Conservation (phyloP, 2,329 filamentous ascomycete genomes). For the Chaetomium sp. region DNA sequence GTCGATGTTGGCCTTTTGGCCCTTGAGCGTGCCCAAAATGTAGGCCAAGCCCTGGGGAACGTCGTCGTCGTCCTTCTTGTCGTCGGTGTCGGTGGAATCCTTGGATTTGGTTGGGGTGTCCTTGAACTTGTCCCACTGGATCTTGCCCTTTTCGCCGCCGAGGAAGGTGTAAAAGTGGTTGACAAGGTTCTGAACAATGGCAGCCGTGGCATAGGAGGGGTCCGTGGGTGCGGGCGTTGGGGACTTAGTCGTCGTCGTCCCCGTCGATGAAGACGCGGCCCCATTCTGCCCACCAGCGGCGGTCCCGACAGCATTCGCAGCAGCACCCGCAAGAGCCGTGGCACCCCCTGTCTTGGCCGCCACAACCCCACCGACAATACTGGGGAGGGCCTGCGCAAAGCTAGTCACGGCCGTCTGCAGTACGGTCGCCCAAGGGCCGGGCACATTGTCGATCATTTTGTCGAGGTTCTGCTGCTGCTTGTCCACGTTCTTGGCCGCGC, state of each 20-base stretch:
- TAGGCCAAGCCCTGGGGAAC: neutral
- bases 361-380: neutral
- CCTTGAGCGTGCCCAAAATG: neutral
- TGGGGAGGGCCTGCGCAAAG: neutral
- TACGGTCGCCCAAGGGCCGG: neutral
- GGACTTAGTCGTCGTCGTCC: neutral
- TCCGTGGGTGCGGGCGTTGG: neutral
- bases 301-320: neutral
- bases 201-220: neutral
- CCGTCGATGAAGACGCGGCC: neutral
- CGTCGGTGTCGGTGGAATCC: neutral
- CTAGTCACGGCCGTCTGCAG: neutral
- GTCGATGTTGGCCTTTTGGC: neutral
- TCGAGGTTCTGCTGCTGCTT: constrained; percentile 1
- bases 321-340: neutral
- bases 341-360: neutral
- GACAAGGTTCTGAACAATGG: neutral
- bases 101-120: neutral
- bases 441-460: constrained; percentile 2
- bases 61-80: neutral
- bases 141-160: neutral
- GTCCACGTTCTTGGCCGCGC: neutral
- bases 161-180: neutral
- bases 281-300: neutral
- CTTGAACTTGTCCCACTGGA: constrained; percentile 3